phyloP scores from a whole-genome alignment of 495 filamentous ascomycete species.

The Bacidia rubella region DNA sequence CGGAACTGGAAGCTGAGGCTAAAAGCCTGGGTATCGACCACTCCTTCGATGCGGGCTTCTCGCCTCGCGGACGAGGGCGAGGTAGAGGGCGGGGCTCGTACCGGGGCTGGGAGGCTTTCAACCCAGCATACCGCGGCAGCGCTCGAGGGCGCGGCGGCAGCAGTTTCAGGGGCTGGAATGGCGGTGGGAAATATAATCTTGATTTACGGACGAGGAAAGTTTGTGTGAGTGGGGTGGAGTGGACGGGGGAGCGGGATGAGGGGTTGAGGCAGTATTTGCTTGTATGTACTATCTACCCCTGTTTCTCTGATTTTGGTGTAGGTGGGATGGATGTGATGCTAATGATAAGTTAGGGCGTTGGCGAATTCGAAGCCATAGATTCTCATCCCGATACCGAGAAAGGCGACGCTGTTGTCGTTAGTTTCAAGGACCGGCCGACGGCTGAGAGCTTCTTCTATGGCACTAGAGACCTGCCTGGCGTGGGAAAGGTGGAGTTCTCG shows the following conservation, averaged over 20 bases:
- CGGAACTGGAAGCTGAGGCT: constrained; percentile 74
- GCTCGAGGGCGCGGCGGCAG: constrained; percentile 33
- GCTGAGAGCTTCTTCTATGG: constrained; percentile 75
- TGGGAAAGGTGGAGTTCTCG: constrained; percentile 61
- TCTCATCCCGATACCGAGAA: constrained; percentile 40
- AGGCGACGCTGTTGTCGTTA: constrained; percentile 47
- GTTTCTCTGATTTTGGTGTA: neutral
- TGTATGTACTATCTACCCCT: constrained; percentile 44
- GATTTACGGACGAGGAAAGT: constrained; percentile 80
- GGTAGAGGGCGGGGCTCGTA: constrained; percentile 24
- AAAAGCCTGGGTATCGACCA: constrained; percentile 62
- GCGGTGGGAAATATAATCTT: constrained; percentile 54
- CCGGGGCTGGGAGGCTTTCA: constrained; percentile 30
- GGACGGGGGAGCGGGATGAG: constrained; percentile 63
- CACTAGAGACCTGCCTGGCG: constrained; percentile 50
- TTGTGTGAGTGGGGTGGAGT: constrained; percentile 54
- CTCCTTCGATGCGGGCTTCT: constrained; percentile 18
- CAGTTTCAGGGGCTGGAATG: constrained; percentile 33
- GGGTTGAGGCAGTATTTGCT: constrained; percentile 72
- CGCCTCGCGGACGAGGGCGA: constrained; percentile 23
- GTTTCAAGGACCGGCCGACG: constrained; percentile 79
- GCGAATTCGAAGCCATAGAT: constrained; percentile 70
- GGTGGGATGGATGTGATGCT: no score
- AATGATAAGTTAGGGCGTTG: no score
- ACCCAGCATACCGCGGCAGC: constrained; percentile 29